Conservation (phyloP, 2,329 filamentous ascomycete species). For the Venturia nashicola region DNA sequence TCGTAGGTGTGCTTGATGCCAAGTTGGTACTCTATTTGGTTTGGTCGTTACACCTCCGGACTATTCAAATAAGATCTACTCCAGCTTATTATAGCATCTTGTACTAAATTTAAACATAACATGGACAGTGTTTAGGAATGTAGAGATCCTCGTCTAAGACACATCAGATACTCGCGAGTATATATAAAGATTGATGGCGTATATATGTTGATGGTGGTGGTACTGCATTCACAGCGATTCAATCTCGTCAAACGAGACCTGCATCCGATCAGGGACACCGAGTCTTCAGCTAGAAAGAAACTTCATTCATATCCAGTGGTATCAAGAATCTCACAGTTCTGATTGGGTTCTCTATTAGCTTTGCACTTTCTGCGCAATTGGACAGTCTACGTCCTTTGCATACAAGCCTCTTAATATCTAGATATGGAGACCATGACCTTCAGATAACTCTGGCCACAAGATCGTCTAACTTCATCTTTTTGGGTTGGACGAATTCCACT, state of each 20-base stretch:
- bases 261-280: not conserved
- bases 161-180: not conserved
- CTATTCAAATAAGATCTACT: not conserved
- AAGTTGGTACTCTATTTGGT: not conserved
- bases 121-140: not conserved
- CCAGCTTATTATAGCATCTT: not conserved
- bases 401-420: not conserved
- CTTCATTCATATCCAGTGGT: too few species aligned
- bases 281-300: not conserved
- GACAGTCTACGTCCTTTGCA: not conserved
- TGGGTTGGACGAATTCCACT: not conserved
- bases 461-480: not conserved
- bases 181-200: not conserved
- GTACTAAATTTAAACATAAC: not conserved
- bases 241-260: too few species aligned
- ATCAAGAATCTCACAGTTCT: too few species aligned
- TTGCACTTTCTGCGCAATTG: not conserved
- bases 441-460: not conserved
- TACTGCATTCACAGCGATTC: too few species aligned
- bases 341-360: not conserved
- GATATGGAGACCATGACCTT: not conserved
- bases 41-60: not conserved
- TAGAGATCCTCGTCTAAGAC: not conserved
- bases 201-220: not conserved
- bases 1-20: not conserved